Evolutionary conservation across 257 asterid species (phyloP).

Genomic region (Jacaranda copaia): DNA sequence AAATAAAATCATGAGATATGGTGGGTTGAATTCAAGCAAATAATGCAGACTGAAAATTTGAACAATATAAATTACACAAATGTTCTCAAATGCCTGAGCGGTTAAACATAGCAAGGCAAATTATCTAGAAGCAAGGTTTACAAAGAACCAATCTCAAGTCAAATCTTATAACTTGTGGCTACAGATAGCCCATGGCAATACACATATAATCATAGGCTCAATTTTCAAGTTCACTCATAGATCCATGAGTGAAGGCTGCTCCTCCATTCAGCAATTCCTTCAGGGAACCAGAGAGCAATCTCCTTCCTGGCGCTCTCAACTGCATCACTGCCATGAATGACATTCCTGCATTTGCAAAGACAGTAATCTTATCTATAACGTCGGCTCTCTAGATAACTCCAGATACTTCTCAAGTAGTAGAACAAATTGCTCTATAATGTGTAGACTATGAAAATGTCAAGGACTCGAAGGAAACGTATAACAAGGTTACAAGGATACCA

Average conservation of each 20-base stretch:
- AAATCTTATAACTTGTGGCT: conserved; percentile 28
- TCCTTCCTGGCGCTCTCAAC: conserved; percentile 92
- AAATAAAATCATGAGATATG: neutral
- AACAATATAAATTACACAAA: conserved; percentile 6
- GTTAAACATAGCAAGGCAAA: neutral
- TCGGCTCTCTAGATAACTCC: neutral
- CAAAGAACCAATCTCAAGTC: conserved; percentile 21
- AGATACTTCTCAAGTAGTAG: too few relatives aligned
- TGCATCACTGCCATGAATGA: conserved; percentile 92
- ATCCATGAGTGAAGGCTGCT: conserved; percentile 91
- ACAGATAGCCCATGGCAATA: conserved; percentile 18
- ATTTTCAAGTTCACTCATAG: conserved; percentile 57
- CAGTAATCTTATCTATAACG: neutral
- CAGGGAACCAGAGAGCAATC: conserved; percentile 98
- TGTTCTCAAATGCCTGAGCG: conserved; percentile 3
- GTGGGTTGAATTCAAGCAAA: neutral
- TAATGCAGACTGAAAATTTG: neutral
- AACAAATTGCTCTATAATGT: neutral
- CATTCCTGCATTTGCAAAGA: conserved; percentile 64
- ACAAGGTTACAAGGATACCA: neutral
- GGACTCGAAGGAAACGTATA: neutral
- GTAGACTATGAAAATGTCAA: neutral
- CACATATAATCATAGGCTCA: neutral
- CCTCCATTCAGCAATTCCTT: conserved; percentile 87
- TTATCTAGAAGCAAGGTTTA: neutral